These are phyloP conservation scores for Capronia americana DNA, from an alignment of 2,329 filamentous ascomycete species.

Conservation along the genomic window DNA sequence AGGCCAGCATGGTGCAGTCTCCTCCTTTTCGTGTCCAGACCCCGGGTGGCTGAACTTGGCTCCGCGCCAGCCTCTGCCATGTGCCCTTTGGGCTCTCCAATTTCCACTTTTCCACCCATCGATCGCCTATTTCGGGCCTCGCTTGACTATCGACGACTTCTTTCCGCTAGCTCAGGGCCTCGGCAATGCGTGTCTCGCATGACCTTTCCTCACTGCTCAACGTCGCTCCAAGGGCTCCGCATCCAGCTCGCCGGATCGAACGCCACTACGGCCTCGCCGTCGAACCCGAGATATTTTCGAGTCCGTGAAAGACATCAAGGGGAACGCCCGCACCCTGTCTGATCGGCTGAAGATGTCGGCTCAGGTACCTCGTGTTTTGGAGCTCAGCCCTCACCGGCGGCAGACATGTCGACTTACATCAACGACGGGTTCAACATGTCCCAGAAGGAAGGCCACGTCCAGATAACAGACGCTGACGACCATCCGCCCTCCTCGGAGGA, in stretches of 20 bases:
- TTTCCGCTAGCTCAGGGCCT: background rate
- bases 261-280: conserved; percentile 16
- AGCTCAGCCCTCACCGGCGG: background rate
- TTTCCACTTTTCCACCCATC: conserved; percentile 12
- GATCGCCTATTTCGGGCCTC: background rate
- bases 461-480: background rate
- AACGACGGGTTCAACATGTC: background rate
- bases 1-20: background rate
- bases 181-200: conserved; percentile 1
- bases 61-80: background rate
- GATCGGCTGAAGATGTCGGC: background rate
- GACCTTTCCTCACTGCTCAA: background rate
- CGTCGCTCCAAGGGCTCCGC: conserved; percentile 1
- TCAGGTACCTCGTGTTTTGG: background rate
- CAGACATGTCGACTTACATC: background rate
- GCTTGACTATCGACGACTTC: background rate
- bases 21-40: background rate
- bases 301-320: background rate
- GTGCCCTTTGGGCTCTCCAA: background rate
- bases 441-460: background rate
- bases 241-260: conserved; percentile 12
- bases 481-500: background rate
- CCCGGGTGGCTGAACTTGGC: background rate
- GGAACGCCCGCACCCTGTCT: background rate
- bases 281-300: background rate